A percentile compares a stretch with the other conserved stretches of the same genome.
Evolutionary conservation across 805 yeast genomes (phyloP).

Genomic region (Candida sithepensis): DNA sequence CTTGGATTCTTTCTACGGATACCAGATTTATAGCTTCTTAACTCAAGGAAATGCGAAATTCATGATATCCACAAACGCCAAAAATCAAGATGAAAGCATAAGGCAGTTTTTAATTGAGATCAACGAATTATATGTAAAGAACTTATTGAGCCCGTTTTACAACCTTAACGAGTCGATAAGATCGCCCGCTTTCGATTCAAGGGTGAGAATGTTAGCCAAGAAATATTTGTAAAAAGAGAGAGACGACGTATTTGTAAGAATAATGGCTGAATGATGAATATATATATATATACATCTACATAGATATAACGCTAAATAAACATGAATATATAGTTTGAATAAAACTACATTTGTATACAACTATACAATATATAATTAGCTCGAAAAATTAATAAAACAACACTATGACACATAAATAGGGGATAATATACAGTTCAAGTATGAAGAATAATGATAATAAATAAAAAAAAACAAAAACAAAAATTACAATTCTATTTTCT

Average conservation of each 20-base stretch:
- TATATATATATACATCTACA: neutral
- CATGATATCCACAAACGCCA: conserved; percentile 61
- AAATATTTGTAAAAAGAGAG: conserved; percentile 55
- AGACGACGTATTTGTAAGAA: neutral
- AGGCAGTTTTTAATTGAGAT: conserved; percentile 81
- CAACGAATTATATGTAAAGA: conserved; percentile 84
- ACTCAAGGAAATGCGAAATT: conserved; percentile 87
- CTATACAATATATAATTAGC: neutral
- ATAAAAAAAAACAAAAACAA: neutral
- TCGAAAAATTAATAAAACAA: neutral
- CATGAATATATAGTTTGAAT: too few relatives aligned
- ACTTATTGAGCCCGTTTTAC: conserved; percentile 84
- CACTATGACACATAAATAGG: neutral
- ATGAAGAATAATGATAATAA: neutral
- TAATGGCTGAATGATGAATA: neutral
- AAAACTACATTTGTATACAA: too few relatives aligned
- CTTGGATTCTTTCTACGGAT: conserved; percentile 83
- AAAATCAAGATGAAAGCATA: conserved; percentile 63
- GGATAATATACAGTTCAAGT: neutral
- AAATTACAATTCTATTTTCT: too few relatives aligned
- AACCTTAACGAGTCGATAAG: conserved; percentile 68
- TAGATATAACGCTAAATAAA: neutral
- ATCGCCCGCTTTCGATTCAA: conserved; percentile 70
- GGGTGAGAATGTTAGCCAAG: conserved; percentile 66
- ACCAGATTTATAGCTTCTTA: conserved; percentile 75